Conservation (phyloP, 352 stramenopile genomes). For the Phytopythium chamaehyphon region DNA sequence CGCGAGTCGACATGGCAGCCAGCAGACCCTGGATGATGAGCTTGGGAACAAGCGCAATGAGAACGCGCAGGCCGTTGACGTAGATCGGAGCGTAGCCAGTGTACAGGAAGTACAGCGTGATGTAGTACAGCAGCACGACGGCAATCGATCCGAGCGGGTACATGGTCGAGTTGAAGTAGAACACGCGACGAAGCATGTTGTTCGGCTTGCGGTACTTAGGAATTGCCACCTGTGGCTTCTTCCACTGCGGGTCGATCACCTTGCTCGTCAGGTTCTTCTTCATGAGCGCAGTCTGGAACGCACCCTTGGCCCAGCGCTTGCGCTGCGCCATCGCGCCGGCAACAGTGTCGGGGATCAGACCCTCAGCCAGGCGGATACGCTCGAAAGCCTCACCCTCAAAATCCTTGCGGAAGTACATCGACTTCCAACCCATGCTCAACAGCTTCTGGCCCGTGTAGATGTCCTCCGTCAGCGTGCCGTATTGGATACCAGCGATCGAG, state of each 20-base stretch:
- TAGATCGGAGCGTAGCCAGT: constrained; percentile 81
- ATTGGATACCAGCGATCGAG: constrained; percentile 83
- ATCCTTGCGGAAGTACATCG: constrained; percentile 85
- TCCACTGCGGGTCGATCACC: constrained; percentile 75
- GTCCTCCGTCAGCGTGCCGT: constrained; percentile 82
- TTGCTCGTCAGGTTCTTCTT: constrained; percentile 72
- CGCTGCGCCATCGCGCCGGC: constrained; percentile 71
- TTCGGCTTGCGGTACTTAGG: constrained; percentile 79
- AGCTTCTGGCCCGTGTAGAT: constrained; percentile 76
- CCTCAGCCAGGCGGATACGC: constrained; percentile 75
- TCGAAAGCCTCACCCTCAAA: constrained; percentile 76
- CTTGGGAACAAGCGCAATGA: constrained; percentile 65
- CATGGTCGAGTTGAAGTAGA: constrained; percentile 82
- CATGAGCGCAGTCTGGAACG: constrained; percentile 82
- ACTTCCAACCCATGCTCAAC: constrained; percentile 82
- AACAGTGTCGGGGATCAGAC: constrained; percentile 75
- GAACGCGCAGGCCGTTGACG: constrained; percentile 64
- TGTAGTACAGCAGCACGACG: constrained; percentile 81
- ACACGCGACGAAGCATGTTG: constrained; percentile 81
- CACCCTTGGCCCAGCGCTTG: constrained; percentile 81
- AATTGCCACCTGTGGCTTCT: constrained; percentile 60
- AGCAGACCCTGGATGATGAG: constrained; percentile 70
- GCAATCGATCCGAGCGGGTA: constrained; percentile 76
- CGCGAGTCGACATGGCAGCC: constrained; percentile 70
- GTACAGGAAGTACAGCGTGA: constrained; percentile 85